These are phyloP conservation scores for Thelephora aurantiotincta DNA, from an alignment of 768 basidiomycete genomes.

Conservation along the genomic window DNA sequence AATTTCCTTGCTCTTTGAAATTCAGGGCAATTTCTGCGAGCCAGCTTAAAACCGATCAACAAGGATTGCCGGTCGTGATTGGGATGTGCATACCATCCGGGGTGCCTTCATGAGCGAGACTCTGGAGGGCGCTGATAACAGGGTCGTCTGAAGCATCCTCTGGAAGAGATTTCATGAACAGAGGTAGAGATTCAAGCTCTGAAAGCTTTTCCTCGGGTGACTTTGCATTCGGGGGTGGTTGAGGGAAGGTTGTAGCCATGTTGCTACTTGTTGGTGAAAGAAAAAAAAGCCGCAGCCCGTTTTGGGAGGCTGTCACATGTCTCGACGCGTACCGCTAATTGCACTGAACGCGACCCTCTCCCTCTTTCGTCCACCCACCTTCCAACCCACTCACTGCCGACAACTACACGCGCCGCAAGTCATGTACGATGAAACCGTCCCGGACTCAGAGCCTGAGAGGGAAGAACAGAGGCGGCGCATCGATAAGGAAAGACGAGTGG, in stretches of 20 bases:
- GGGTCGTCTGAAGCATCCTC: slow-evolving; percentile 46
- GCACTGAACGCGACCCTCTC: neutral
- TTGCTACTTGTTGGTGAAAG: too few relatives aligned
- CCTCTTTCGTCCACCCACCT: neutral
- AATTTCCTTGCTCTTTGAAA: slow-evolving; percentile 94
- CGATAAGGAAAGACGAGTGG: slow-evolving; percentile 11
- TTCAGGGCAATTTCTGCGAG: slow-evolving; percentile 74
- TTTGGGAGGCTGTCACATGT: too few relatives aligned
- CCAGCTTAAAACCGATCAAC: too few relatives aligned
- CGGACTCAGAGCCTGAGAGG: slow-evolving; percentile 64
- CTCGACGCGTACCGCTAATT: too few relatives aligned
- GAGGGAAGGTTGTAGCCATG: too few relatives aligned
- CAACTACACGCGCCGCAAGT: neutral
- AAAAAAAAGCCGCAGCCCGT: too few relatives aligned
- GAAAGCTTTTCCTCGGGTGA: slow-evolving; percentile 22
- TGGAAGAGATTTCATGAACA: slow-evolving; percentile 90
- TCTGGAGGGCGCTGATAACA: slow-evolving; percentile 71
- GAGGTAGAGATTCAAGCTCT: slow-evolving; percentile 52
- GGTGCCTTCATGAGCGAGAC: slow-evolving; percentile 77
- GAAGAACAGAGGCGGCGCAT: slow-evolving; percentile 20
- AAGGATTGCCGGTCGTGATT: neutral
- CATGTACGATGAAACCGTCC: slow-evolving; percentile 27
- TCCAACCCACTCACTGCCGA: neutral
- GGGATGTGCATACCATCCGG: slow-evolving; percentile 67
- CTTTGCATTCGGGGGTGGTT: too few relatives aligned